These are phyloP conservation scores for Aspergillus affinis DNA, from an alignment of 495 filamentous ascomycete species.

Conservation along the genomic window DNA sequence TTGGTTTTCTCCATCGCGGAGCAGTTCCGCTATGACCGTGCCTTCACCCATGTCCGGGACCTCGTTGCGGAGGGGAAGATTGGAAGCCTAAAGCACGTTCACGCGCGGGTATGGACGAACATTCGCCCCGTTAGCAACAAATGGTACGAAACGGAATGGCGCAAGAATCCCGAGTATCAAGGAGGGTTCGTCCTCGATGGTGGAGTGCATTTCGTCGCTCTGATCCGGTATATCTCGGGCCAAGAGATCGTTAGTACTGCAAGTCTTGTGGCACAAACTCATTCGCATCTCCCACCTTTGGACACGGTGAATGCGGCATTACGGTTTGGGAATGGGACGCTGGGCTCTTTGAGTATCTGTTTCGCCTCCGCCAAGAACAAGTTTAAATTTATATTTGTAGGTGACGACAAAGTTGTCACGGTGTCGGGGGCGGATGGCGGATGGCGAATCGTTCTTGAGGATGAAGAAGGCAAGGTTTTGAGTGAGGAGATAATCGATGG, in stretches of 20 bases:
- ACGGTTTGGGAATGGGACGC: constrained; percentile 1
- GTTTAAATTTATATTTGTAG: constrained; percentile 8
- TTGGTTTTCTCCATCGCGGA: constrained; percentile 58
- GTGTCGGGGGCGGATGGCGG: neutral
- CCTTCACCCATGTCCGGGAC: neutral
- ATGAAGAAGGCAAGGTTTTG: neutral
- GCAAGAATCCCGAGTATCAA: constrained; percentile 63
- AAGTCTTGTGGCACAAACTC: constrained; percentile 54
- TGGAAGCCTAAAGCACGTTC: neutral
- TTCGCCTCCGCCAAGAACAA: neutral
- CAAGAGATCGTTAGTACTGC: constrained; percentile 40
- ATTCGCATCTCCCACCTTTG: constrained; percentile 60
- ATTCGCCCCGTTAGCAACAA: constrained; percentile 28
- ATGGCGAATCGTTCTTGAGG: neutral
- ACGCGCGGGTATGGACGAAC: neutral
- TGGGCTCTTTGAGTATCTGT: neutral
- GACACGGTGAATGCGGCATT: constrained; percentile 63
- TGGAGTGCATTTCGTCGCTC: constrained; percentile 68
- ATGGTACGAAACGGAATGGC: constrained; percentile 45
- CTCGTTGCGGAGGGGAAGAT: neutral
- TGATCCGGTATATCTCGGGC: constrained; percentile 51
- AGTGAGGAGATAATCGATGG: constrained; percentile 7
- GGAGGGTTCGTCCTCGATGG: constrained; percentile 72
- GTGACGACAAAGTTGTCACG: constrained; percentile 1
- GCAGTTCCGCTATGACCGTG: constrained; percentile 65